phyloP scores from a whole-genome alignment of 306 rosid species.

The Pyrus pyrifolia region DNA sequence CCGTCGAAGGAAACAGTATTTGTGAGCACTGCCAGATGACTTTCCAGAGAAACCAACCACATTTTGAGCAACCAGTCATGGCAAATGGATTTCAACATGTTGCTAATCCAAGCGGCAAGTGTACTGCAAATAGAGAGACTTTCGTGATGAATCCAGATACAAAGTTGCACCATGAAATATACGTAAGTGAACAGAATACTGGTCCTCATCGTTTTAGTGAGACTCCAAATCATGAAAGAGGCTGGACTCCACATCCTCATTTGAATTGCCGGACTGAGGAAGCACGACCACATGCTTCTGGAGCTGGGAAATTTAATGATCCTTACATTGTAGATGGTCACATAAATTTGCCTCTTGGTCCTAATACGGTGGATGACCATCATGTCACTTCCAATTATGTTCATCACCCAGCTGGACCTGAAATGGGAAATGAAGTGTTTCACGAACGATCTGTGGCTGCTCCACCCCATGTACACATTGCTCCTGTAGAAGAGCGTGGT shows the following conservation, averaged over 20 bases:
- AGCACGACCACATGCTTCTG: conserved; percentile 42
- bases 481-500: conserved; percentile 58
- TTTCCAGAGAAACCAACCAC: conserved; percentile 68
- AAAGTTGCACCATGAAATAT: conserved; percentile 59
- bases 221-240: conserved; percentile 58
- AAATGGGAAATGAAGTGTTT: conserved; percentile 54
- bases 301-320: conserved; percentile 53
- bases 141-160: conserved; percentile 51
- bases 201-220: conserved; percentile 58
- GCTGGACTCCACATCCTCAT: conserved; percentile 57
- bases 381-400: conserved; percentile 39
- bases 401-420: conserved; percentile 52
- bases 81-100: conserved; percentile 52
- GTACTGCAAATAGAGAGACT: conserved; percentile 53
- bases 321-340: conserved; percentile 60
- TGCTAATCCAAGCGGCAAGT: conserved; percentile 49
- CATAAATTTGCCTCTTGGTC: conserved; percentile 48
- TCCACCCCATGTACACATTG: conserved; percentile 38
- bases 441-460: conserved; percentile 62
- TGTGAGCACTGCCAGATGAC: conserved; percentile 65
- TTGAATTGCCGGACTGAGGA: conserved; percentile 54
- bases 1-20: conserved; percentile 59
- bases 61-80: conserved; percentile 48
- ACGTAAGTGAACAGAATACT: conserved; percentile 44
- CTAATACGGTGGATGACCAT: conserved; percentile 46